Conservation (phyloP, 2,329 filamentous ascomycete genomes). For the Sodiomyces alkalinus region DNA sequence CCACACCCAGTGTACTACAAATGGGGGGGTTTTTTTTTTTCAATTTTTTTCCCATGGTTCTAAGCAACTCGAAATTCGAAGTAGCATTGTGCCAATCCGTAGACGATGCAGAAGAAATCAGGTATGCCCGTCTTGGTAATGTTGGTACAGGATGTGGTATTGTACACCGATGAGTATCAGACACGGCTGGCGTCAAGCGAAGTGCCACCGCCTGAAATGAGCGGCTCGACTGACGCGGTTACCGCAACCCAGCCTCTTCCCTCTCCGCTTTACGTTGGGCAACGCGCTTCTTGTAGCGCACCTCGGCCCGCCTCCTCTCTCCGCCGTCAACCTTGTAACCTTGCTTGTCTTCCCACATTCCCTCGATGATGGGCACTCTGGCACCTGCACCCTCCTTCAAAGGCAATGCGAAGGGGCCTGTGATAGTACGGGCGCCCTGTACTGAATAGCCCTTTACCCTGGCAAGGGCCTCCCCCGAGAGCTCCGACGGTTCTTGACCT, state of each 20-base stretch:
- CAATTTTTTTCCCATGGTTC: too few relatives aligned
- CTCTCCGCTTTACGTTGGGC: slow-evolving; percentile 60
- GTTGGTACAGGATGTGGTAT: too few relatives aligned
- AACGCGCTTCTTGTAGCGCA: slow-evolving; percentile 72
- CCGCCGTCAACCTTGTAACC: slow-evolving; percentile 93
- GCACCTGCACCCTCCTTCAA: slow-evolving; percentile 51
- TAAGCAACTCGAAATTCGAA: too few relatives aligned
- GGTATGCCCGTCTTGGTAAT: too few relatives aligned
- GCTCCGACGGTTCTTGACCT: slow-evolving; percentile 14
- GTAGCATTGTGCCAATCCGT: too few relatives aligned
- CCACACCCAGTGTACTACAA: too few relatives aligned
- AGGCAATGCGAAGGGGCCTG: slow-evolving; percentile 58
- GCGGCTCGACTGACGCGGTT: too few relatives aligned
- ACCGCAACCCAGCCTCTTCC: slow-evolving; percentile 20
- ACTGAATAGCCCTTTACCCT: slow-evolving; percentile 53
- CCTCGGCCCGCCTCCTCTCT: slow-evolving; percentile 75
- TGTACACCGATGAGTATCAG: too few relatives aligned
- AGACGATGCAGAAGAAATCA: too few relatives aligned
- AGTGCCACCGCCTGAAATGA: too few relatives aligned
- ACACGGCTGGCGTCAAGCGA: slow-evolving; percentile 1
- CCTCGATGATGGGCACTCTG: slow-evolving; percentile 58
- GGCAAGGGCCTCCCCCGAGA: slow-evolving; percentile 20
- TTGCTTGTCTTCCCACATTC: slow-evolving; percentile 81
- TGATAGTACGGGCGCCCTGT: slow-evolving; percentile 51
- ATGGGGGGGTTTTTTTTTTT: too few relatives aligned